phyloP scores from a whole-genome alignment of 306 rosid genomes.

The Prinsepia uniflora region DNA sequence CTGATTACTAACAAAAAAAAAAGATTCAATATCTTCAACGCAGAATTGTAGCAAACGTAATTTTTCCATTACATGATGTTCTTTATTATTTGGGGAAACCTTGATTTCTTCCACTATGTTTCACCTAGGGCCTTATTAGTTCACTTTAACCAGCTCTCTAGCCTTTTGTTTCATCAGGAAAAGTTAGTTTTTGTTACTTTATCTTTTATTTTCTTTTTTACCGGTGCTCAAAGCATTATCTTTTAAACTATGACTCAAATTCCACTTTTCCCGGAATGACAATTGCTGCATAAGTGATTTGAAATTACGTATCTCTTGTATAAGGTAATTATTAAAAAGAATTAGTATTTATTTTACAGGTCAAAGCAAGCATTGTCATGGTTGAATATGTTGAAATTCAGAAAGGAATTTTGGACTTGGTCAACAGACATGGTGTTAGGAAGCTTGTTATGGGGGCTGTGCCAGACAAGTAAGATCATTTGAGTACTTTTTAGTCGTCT shows the following conservation, averaged over 20 bases:
- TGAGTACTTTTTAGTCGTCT: constrained; percentile 5
- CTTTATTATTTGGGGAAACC: neutral
- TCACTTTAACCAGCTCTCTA: neutral
- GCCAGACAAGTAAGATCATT: constrained; percentile 55
- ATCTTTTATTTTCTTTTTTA: neutral
- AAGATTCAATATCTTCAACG: neutral
- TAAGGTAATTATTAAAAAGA: constrained; percentile 3
- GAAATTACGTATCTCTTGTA: neutral
- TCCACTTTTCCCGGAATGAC: neutral
- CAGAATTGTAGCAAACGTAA: neutral
- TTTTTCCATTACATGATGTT: neutral
- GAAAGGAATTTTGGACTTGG: constrained; percentile 71
- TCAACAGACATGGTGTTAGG: constrained; percentile 44
- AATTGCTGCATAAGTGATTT: neutral
- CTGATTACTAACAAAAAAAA: neutral
- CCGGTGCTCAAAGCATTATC: too few species aligned
- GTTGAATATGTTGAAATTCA: constrained; percentile 62
- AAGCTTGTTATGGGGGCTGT: constrained; percentile 80
- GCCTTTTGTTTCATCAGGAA: neutral
- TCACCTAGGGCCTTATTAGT: neutral
- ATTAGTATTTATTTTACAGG: constrained; percentile 42
- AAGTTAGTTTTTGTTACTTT: neutral
- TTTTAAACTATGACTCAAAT: neutral
- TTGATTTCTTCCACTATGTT: neutral
- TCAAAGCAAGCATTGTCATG: constrained; percentile 45